Conservation (phyloP, 1,284 basidiomycete genomes). For the Tilletia setariae region DNA sequence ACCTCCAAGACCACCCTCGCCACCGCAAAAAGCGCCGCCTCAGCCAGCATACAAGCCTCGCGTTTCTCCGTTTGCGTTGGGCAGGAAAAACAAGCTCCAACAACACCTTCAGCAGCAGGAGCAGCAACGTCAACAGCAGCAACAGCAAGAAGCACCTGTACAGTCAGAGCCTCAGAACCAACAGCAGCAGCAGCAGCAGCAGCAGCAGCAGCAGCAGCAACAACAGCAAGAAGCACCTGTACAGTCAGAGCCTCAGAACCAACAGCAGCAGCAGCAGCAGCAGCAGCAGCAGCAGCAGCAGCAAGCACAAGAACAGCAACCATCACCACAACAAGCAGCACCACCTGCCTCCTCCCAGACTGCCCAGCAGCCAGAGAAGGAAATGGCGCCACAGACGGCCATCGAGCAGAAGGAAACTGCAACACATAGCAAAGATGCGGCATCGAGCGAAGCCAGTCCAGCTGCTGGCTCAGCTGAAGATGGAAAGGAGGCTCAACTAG, state of each 20-base stretch:
- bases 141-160: not conserved
- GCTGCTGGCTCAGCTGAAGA: not conserved
- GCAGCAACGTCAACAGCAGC: not conserved
- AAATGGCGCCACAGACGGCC: not conserved
- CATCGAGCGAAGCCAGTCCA: not conserved
- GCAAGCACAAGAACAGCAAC: not conserved
- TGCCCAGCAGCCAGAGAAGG: not conserved
- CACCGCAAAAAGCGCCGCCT: not conserved
- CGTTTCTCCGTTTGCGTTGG: constrained; percentile 16
- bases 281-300: not conserved
- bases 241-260: not conserved
- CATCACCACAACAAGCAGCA: not conserved
- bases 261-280: not conserved
- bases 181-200: not conserved
- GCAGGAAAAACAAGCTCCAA: constrained; percentile 7
- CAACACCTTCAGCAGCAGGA: not conserved
- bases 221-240: not conserved
- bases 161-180: not conserved
- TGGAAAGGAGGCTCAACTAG: not conserved
- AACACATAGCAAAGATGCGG: not conserved
- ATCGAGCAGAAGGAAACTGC: not conserved
- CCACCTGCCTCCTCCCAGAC: not conserved
- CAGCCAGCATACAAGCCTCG: constrained; percentile 16
- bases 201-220: not conserved
- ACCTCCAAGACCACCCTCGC: not conserved